A percentile compares a stretch with the other conserved stretches of the same genome.
phyloP scores from a whole-genome alignment of 352 stramenopile genomes.

The Phytopythium oedochilum region DNA sequence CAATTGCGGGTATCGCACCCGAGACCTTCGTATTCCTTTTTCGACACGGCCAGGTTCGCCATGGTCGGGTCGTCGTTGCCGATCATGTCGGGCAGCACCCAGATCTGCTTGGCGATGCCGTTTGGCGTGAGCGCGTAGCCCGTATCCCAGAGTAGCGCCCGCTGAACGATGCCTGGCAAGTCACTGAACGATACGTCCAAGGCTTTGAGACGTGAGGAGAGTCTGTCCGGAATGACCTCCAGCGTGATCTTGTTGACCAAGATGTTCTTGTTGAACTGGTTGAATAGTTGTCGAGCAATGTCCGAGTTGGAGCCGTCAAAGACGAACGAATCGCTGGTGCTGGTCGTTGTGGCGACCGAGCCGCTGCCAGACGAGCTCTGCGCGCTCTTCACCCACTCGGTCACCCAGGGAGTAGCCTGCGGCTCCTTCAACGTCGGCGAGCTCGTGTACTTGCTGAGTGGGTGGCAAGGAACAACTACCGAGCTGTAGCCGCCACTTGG shows the following conservation, averaged over 20 bases:
- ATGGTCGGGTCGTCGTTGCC: conserved; percentile 10
- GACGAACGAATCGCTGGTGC: not conserved
- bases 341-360: not conserved
- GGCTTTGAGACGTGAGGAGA: not conserved
- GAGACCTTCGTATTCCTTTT: conserved; percentile 11
- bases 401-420: not conserved
- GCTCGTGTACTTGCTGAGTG: not conserved
- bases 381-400: not conserved
- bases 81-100: conserved; percentile 9
- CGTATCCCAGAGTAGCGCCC: conserved; percentile 11
- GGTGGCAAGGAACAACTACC: conserved; percentile 30
- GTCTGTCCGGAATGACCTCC: not conserved
- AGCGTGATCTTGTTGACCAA: not conserved
- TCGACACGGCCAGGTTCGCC: conserved; percentile 18
- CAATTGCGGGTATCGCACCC: conserved; percentile 18
- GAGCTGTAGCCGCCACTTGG: conserved; percentile 13
- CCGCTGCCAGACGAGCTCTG: not conserved
- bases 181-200: conserved; percentile 1
- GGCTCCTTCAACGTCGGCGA: not conserved
- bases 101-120: not conserved
- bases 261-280: not conserved
- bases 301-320: conserved; percentile 31
- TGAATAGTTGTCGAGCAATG: conserved; percentile 22
- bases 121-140: not conserved
- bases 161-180: too few species aligned